Conservation (phyloP, 768 basidiomycete genomes). For the Termitomyces bulborhizus region DNA sequence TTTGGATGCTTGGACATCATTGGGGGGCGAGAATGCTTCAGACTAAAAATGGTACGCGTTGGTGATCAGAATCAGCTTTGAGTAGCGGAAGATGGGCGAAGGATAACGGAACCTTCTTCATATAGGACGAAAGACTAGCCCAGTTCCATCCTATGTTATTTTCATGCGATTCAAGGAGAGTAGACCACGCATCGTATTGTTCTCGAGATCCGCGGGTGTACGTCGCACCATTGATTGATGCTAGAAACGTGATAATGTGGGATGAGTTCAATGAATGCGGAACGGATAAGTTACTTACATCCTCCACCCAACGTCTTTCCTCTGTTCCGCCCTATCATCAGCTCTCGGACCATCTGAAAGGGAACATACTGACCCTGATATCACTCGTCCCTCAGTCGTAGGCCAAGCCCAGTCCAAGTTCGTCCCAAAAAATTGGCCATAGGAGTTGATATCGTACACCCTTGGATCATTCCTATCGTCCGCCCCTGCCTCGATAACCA, state of each 20-base stretch:
- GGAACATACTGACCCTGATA: slow-evolving; percentile 28
- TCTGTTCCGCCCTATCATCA: slow-evolving; percentile 14
- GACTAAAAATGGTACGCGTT: slow-evolving; percentile 22
- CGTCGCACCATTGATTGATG: slow-evolving; percentile 43
- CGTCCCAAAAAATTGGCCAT: slow-evolving; percentile 34
- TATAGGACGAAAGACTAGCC: slow-evolving; percentile 35
- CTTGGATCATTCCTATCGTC: slow-evolving; percentile 37
- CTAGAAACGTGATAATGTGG: slow-evolving; percentile 11
- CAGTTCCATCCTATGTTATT: slow-evolving; percentile 42
- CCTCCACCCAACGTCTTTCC: slow-evolving; percentile 43
- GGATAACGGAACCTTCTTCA: slow-evolving; percentile 35
- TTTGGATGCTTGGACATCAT: slow-evolving; percentile 35
- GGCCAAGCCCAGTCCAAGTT: slow-evolving; percentile 43
- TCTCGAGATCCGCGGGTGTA: slow-evolving; percentile 38
- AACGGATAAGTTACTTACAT: slow-evolving; percentile 18
- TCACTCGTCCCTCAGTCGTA: slow-evolving; percentile 32
- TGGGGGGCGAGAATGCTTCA: slow-evolving; percentile 42
- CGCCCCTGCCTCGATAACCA: slow-evolving; percentile 45
- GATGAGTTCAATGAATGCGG: background rate
- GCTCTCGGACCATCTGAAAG: background rate
- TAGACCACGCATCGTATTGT: slow-evolving; percentile 39
- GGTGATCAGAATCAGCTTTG: too few species aligned
- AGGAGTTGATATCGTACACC: slow-evolving; percentile 41
- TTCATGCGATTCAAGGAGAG: slow-evolving; percentile 32
- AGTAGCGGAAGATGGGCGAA: background rate